phyloP scores from a whole-genome alignment of 169 alveolate genomes.

The Eimeria zaria region DNA sequence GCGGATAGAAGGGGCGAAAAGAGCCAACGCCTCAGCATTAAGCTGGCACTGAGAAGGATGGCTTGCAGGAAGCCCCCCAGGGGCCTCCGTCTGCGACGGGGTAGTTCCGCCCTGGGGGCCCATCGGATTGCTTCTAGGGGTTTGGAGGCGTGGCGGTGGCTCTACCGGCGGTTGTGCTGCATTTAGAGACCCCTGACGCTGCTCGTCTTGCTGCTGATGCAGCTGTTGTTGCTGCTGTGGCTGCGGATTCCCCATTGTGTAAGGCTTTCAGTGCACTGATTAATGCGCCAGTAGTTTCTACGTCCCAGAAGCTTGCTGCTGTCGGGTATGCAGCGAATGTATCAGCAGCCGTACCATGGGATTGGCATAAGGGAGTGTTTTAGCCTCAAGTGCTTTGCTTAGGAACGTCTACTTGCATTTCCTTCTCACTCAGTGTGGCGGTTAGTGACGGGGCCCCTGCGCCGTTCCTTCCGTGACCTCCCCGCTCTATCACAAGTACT shows the following conservation, averaged over 20 bases:
- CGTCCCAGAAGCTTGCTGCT: constrained; percentile 69
- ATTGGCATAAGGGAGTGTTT: neutral
- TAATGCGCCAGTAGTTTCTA: neutral
- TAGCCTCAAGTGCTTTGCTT: neutral
- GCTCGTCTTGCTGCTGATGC: neutral
- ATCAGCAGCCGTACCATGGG: constrained; percentile 58
- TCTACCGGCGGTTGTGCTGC: neutral
- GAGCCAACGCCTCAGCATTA: constrained; percentile 57
- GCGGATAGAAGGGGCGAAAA: constrained; percentile 66
- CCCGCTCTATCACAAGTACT: neutral
- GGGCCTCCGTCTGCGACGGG: constrained; percentile 18
- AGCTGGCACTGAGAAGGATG: constrained; percentile 16
- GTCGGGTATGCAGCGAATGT: constrained; percentile 37
- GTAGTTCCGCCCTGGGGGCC: neutral
- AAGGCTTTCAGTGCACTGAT: neutral
- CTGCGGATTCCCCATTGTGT: constrained; percentile 49
- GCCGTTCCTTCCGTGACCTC: constrained; percentile 9
- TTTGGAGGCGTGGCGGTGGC: constrained; percentile 38
- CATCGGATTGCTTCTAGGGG: constrained; percentile 20
- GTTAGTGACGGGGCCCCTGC: neutral
- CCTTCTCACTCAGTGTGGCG: neutral
- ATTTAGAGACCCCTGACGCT: neutral
- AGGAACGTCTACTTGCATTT: neutral
- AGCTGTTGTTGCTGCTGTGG: constrained; percentile 44
- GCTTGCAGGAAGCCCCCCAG: neutral